Conservation (phyloP, 2,329 filamentous ascomycete genomes). For the Penicillium griseofulvum region DNA sequence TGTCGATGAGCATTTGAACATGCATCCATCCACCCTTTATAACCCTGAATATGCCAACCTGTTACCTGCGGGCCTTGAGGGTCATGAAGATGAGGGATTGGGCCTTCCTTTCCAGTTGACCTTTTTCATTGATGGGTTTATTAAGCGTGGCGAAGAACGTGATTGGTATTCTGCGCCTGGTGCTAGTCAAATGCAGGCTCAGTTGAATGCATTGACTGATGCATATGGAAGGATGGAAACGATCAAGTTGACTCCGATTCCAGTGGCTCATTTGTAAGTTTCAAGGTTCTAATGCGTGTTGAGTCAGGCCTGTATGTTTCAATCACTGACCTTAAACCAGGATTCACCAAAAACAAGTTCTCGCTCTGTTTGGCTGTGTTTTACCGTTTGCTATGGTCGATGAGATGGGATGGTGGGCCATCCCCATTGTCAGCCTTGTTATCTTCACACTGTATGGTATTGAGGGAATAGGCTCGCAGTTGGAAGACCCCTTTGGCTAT, state of each 20-base stretch:
- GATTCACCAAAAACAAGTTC: slow-evolving; percentile 64
- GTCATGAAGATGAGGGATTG: slow-evolving; percentile 59
- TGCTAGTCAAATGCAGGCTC: slow-evolving; percentile 56
- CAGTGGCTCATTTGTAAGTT: slow-evolving; percentile 57
- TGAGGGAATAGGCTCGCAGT: slow-evolving; percentile 61
- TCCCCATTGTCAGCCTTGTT: slow-evolving; percentile 59
- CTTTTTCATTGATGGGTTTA: slow-evolving; percentile 60
- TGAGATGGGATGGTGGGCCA: slow-evolving; percentile 62
- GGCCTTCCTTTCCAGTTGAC: slow-evolving; percentile 60
- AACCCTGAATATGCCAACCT: slow-evolving; percentile 53
- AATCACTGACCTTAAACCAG: slow-evolving; percentile 25
- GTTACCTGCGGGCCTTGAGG: slow-evolving; percentile 50
- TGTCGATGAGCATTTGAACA: slow-evolving; percentile 31
- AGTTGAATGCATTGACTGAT: slow-evolving; percentile 56
- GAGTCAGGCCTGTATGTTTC: neutral
- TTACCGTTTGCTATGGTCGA: slow-evolving; percentile 63
- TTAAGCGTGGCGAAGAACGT: slow-evolving; percentile 55
- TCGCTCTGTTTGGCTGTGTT: slow-evolving; percentile 60
- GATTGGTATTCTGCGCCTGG: slow-evolving; percentile 61
- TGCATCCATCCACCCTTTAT: slow-evolving; percentile 30
- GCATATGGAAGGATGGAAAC: slow-evolving; percentile 65
- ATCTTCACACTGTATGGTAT: slow-evolving; percentile 65
- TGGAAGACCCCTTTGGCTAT: slow-evolving; percentile 66
- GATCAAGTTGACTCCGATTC: slow-evolving; percentile 62
- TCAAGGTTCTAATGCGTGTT: neutral